Evolutionary conservation across 176 grass and related monocot genomes (phyloP).

Genomic region (Rhipidocladum racemiflorum): DNA sequence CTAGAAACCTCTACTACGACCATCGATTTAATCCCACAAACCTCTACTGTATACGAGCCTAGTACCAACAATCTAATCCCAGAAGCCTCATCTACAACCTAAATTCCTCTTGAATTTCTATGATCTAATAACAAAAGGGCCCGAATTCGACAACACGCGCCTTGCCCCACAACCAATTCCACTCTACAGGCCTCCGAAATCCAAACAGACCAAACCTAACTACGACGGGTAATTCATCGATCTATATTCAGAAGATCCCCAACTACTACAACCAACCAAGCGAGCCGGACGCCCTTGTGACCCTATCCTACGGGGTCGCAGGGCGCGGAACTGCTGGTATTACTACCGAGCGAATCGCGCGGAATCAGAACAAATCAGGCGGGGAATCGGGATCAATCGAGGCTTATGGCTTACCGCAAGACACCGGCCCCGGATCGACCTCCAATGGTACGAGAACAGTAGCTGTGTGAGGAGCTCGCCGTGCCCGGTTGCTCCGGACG

Average conservation of each 20-base stretch:
- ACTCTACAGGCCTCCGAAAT: neutral
- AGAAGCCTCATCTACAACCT: neutral
- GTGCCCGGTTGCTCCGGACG: neutral
- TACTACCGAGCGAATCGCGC: neutral
- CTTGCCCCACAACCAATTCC: neutral
- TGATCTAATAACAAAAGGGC: neutral
- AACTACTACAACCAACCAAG: neutral
- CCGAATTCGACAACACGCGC: neutral
- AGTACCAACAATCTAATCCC: neutral
- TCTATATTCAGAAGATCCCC: neutral
- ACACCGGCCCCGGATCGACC: neutral
- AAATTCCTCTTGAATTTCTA: neutral
- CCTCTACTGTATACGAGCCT: neutral
- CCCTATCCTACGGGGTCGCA: neutral
- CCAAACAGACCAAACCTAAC: slow-evolving; percentile 7
- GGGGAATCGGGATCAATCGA: neutral
- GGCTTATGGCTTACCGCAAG: slow-evolving; percentile 11
- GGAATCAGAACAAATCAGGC: neutral
- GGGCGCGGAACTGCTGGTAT: neutral
- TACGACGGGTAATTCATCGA: neutral
- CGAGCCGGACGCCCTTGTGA: neutral
- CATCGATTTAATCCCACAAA: neutral
- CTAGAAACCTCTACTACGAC: neutral
- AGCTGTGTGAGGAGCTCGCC: neutral
- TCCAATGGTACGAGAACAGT: neutral